Percentiles rank a stretch among this genome's conserved stretches.
Conservation (phyloP, 1,284 basidiomycete species). For the Malassezia restricta region DNA sequence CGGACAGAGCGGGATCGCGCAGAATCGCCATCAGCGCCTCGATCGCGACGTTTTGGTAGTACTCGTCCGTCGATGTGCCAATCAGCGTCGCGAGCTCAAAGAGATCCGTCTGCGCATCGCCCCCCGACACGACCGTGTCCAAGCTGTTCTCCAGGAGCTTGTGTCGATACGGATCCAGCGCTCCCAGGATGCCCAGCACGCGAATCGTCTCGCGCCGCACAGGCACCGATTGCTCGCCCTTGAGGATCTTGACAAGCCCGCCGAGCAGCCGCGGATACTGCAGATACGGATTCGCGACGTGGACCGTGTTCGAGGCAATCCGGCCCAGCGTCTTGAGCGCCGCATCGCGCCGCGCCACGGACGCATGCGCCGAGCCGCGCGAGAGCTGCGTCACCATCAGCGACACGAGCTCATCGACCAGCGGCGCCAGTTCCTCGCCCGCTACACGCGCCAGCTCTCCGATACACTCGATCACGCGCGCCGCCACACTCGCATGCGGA, state of each 20-base stretch:
- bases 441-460: slow-evolving; percentile 88
- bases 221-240: slow-evolving; percentile 63
- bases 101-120: slow-evolving; percentile 49
- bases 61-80: slow-evolving; percentile 59
- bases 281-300: slow-evolving; percentile 79
- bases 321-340: slow-evolving; percentile 88
- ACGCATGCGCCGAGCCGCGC: slow-evolving; percentile 49
- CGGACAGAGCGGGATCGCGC: slow-evolving; percentile 51
- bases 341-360: slow-evolving; percentile 59
- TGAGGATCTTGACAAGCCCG: slow-evolving; percentile 71
- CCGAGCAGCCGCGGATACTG: slow-evolving; percentile 84
- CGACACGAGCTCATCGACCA: slow-evolving; percentile 75
- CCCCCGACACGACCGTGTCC: slow-evolving; percentile 54
- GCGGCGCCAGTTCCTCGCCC: slow-evolving; percentile 74
- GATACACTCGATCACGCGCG: slow-evolving; percentile 83
- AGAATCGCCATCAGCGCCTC: slow-evolving; percentile 75
- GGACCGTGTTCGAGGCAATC: slow-evolving; percentile 86
- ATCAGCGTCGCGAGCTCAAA: slow-evolving; percentile 52
- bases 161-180: slow-evolving; percentile 90
- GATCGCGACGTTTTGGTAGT: slow-evolving; percentile 94
- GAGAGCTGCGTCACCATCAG: slow-evolving; percentile 77
- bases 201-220: slow-evolving; percentile 71
- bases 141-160: slow-evolving; percentile 65
- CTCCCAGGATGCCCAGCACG: slow-evolving; percentile 89
- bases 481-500: slow-evolving; percentile 71